A percentile compares a stretch with the other conserved stretches of the same genome.
Evolutionary conservation across 768 basidiomycete species (phyloP).

Genomic region (Arthromyces matolae): DNA sequence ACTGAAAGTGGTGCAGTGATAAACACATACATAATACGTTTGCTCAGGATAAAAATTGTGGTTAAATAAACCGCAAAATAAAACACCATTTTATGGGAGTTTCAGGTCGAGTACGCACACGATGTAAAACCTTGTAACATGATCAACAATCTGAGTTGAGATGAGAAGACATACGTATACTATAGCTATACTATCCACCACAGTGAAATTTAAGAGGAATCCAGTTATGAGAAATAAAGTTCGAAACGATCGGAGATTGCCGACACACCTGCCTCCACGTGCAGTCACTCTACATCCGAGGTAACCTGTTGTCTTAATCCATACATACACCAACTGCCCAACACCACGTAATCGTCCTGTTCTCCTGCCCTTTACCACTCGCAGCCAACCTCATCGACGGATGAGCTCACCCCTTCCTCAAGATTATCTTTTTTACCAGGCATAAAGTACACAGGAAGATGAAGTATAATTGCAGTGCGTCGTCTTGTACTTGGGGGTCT

Average conservation of each 20-base stretch:
- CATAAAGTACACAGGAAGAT: neutral
- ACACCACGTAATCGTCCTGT: slow-evolving; percentile 1
- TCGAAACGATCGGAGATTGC: slow-evolving; percentile 17
- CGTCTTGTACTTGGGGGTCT: neutral
- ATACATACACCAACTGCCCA: slow-evolving; percentile 1
- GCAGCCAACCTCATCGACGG: neutral
- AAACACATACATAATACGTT: too few species aligned
- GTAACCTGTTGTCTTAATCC: slow-evolving; percentile 5
- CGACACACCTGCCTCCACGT: slow-evolving; percentile 13
- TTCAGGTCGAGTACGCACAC: too few species aligned
- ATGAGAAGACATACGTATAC: too few species aligned
- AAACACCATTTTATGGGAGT: too few species aligned
- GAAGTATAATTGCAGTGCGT: neutral
- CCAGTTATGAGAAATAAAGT: slow-evolving; percentile 9
- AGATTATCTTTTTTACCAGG: neutral
- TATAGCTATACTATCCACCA: too few species aligned
- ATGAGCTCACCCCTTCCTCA: neutral
- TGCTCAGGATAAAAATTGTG: too few species aligned
- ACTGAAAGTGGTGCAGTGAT: too few species aligned
- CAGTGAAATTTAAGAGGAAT: too few species aligned
- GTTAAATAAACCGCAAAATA: too few species aligned
- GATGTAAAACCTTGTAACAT: too few species aligned
- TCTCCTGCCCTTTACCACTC: neutral
- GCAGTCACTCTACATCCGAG: slow-evolving; percentile 15
- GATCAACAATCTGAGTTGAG: too few species aligned